phyloP scores from a whole-genome alignment of 768 basidiomycete species.

The Punctularia strigosozonata region DNA sequence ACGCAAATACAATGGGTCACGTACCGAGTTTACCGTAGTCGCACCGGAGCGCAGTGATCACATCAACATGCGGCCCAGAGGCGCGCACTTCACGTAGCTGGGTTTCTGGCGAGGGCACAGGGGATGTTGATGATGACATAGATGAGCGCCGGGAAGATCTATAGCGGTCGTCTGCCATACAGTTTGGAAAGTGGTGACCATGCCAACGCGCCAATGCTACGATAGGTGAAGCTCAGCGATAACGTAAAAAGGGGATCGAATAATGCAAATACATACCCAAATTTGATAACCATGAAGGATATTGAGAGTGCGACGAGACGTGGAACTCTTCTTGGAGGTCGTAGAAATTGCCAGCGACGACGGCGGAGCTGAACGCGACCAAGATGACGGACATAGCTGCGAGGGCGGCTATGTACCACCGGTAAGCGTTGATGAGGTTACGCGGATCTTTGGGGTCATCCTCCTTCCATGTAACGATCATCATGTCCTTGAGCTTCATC shows the following conservation, averaged over 20 bases:
- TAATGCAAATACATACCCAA: slow-evolving; percentile 19
- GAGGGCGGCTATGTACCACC: slow-evolving; percentile 22
- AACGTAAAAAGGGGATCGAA: slow-evolving; percentile 18
- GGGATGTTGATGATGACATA: slow-evolving; percentile 32
- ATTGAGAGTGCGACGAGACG: slow-evolving; percentile 21
- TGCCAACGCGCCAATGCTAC: slow-evolving; percentile 11
- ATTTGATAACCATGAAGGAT: slow-evolving; percentile 25
- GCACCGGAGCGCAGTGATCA: too few species aligned
- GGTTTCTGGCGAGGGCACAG: slow-evolving; percentile 26
- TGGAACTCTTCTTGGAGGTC: slow-evolving; percentile 21
- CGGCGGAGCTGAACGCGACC: slow-evolving; percentile 24
- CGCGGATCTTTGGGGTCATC: slow-evolving; percentile 29
- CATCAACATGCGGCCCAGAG: too few species aligned
- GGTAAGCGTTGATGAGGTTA: slow-evolving; percentile 20
- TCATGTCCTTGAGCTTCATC: slow-evolving; percentile 16
- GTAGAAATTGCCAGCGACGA: slow-evolving; percentile 25
- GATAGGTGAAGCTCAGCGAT: background rate
- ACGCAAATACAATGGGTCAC: too few species aligned
- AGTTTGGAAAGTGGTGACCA: slow-evolving; percentile 24
- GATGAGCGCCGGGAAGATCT: slow-evolving; percentile 24
- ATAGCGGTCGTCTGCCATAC: slow-evolving; percentile 24
- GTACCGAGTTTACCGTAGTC: too few species aligned
- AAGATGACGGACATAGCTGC: slow-evolving; percentile 21
- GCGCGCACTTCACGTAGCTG: too few species aligned
- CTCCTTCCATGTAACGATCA: slow-evolving; percentile 24